Percentiles rank a stretch among this genome's conserved stretches.
These are phyloP conservation scores for Chenopodium berlandieri DNA, from an alignment of 148 eudicot species.

Conservation along the genomic window DNA sequence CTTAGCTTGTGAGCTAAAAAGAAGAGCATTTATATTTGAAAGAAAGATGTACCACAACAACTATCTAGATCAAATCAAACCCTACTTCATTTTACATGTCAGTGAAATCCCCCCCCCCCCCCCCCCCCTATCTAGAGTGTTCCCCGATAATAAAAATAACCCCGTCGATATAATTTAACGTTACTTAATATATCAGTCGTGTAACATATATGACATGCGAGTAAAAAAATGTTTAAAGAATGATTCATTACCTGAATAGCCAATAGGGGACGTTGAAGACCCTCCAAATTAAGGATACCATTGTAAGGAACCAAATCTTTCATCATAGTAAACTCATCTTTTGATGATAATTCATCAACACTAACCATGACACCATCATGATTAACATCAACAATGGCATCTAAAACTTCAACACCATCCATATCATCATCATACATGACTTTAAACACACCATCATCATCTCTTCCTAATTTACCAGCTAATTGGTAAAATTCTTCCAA, in stretches of 20 bases:
- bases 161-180: too few species aligned
- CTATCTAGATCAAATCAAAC: background rate
- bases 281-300: constrained; percentile 73
- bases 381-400: constrained; percentile 44
- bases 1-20: too few species aligned
- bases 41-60: too few species aligned
- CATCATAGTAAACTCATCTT: constrained; percentile 49
- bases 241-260: constrained; percentile 62
- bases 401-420: constrained; percentile 73
- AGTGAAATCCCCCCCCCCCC: background rate
- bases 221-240: too few species aligned
- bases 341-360: constrained; percentile 36
- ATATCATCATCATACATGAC: constrained; percentile 81
- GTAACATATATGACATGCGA: too few species aligned
- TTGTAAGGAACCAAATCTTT: constrained; percentile 77
- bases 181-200: too few species aligned
- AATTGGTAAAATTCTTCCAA: constrained; percentile 80
- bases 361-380: constrained; percentile 31
- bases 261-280: constrained; percentile 71
- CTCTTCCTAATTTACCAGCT: constrained; percentile 73
- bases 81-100: background rate
- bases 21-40: too few species aligned
- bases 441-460: constrained; percentile 85
- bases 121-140: too few species aligned
- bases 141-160: too few species aligned